Base-by-base conservation (phyloP, 78 protist species). In the Speleostelium caveatum region DNA sequence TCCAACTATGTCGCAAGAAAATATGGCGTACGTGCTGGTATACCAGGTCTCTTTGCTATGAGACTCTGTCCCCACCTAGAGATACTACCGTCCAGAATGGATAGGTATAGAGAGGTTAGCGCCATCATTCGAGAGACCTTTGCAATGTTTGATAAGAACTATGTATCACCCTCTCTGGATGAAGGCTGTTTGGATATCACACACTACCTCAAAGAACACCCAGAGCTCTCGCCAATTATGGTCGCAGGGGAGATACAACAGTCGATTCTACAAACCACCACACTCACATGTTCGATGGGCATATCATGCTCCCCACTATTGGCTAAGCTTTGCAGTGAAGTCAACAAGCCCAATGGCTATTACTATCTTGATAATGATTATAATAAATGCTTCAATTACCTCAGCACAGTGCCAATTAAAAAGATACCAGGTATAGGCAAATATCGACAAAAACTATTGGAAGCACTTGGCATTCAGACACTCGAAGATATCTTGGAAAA, bases 141-240 rank as follows among this genome's bases (percentile, higher is more conserved):
- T 33, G 22, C 28, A 38, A 49, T 51, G 17, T 83, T 30, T 69
- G 91, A 83, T 36, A 49, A 39, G 19, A 58, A 69, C 33, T 83
- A 68, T 83, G 79, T 83, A 73, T 76, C 74, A n/a, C 86, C 86
- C n/a, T 83, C 91, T 30, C 58, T 83, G 21, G 91, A 83, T 58
- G 91, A 83, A 69, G 91, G 75, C 8, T 83, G 91, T 58, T 19
- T 83, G 12, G 91, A 83, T 39, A 83, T 83, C 3, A 83, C 91
- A 16, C 32, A 26, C 10, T 73, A 58, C 16, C 30, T 83, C 21
- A 30, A 83, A 55, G 21, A 39, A 0, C 42, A 83, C 33, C 71
- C 66, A 56, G 26, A 30, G 22, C 10, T 83, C 8, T 58, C 68
- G 33, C 55, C 79, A 30, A 22, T 69, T 28, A 79, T 69, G 19